Conservation (phyloP, 176 grass and related monocot genomes). For the Oryza nivara region DNA sequence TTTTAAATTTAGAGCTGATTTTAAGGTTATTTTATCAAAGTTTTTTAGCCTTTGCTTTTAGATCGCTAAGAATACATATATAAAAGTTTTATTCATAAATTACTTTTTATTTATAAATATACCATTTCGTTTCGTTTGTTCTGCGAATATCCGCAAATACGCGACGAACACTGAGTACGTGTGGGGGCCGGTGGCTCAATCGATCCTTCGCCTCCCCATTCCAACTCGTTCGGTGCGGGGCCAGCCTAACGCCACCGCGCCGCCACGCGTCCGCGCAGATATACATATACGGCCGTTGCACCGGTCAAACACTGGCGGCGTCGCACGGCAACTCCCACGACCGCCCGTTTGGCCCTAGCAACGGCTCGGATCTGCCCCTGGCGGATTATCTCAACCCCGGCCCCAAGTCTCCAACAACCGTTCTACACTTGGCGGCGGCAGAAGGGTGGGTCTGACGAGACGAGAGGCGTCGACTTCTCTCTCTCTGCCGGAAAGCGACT, state of each 20-base stretch:
- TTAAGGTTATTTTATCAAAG: no score
- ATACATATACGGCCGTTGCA: background rate
- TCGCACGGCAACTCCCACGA: background rate
- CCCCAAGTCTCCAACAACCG: no score
- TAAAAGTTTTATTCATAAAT: no score
- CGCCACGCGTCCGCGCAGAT: background rate
- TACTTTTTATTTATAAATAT: no score
- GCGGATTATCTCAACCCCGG: background rate
- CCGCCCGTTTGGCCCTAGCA: background rate
- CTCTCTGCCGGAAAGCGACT: slow-evolving; percentile 31
- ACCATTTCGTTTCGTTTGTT: no score
- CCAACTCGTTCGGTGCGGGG: background rate
- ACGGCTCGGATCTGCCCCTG: background rate
- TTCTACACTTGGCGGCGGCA: background rate
- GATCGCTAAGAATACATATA: no score
- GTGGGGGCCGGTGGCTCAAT: background rate
- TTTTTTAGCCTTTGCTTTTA: no score
- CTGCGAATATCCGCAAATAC: background rate
- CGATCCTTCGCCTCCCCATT: background rate
- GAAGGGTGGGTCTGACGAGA: no score
- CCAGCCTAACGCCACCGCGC: background rate
- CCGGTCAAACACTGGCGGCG: slow-evolving; percentile 23
- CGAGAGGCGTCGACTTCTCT: background rate
- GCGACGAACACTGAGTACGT: background rate
- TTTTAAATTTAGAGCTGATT: no score